Base-by-base conservation (phyloP, 805 yeast genomes). In the Ogataea wickerhamii region DNA sequence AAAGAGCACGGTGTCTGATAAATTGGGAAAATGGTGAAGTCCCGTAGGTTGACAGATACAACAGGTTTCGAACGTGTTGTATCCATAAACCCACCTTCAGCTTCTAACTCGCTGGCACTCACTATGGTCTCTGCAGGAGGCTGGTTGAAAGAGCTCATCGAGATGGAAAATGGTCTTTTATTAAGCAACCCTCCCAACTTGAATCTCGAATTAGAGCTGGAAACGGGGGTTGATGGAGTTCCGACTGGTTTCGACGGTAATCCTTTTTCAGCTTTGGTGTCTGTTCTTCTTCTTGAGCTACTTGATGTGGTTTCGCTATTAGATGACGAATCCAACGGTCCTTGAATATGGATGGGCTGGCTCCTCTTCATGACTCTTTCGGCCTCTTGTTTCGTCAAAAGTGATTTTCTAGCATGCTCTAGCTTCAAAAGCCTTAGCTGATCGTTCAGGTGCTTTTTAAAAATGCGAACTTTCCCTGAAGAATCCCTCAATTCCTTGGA, bases 141-240 rank as follows among this genome's bases (percentile, higher is more conserved):
- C 27, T 41, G 53, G 41, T 11, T 37, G 27, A 56, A 55, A 31
- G 70, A 55, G 35, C 61, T 51, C 49, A 61, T 74, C 47, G 69
- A 72, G 31, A 78, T 65, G 1, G 83, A 71, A 47, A 82, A 82
- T 19, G 86, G 81, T 38, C 85, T 69, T 43, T 74, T 79, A 52
- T 53, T 55, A 22, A 64, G 51, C 12, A 64, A 43, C 3, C 64
- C 62, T 14, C 53, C 42, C 4, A 60, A 44, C 33, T 49, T 60
- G 31, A 56, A 58, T 23, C 53, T 55, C 4, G 54, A 40, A 13
- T 34, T 28, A 17, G 41, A 18, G 22, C 10, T 28, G 23, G 40
- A 30, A 6, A 38, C n/a, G 16, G 49, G 8, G 32, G 43, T 20
- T 27, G 41, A 27, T 35, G 28, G 17, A 30, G 10, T 13, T 27